phyloP scores from a whole-genome alignment of 2,329 filamentous ascomycete genomes.

The Lachnellula willkommii region DNA sequence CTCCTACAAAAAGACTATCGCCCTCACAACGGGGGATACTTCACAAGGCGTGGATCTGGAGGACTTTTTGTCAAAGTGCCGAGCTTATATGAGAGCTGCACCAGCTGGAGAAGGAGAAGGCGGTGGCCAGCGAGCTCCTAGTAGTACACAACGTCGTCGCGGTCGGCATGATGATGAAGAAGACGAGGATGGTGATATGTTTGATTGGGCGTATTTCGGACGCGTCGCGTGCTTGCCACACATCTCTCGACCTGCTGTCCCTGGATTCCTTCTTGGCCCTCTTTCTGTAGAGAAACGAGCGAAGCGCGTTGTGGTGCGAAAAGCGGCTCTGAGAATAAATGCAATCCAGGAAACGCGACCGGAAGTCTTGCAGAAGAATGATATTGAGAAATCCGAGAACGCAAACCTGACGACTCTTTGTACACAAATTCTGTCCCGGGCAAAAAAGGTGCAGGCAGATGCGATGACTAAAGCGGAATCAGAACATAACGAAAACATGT shows the following conservation, averaged over 20 bases:
- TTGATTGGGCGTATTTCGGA: constrained; percentile 84
- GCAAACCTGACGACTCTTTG: constrained; percentile 77
- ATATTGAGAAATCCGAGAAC: constrained; percentile 68
- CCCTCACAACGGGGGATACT: constrained; percentile 66
- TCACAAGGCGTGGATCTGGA: constrained; percentile 79
- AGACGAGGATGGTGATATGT: constrained; percentile 67
- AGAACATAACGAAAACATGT: constrained; percentile 42
- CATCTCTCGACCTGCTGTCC: constrained; percentile 68
- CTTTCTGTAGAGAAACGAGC: constrained; percentile 82
- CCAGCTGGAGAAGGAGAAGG: constrained; percentile 47
- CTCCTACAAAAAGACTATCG: constrained; percentile 70
- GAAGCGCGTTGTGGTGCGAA: constrained; percentile 65
- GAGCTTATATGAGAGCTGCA: constrained; percentile 75
- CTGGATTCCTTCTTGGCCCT: constrained; percentile 82
- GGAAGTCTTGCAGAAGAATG: constrained; percentile 67
- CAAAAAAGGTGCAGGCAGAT: constrained; percentile 46
- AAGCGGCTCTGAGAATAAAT: constrained; percentile 60
- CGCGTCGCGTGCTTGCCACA: constrained; percentile 68
- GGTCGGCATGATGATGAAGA: constrained; percentile 49
- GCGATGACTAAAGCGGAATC: constrained; percentile 43
- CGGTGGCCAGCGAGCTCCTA: constrained; percentile 45
- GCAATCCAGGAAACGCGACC: constrained; percentile 68
- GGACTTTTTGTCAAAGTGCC: constrained; percentile 86
- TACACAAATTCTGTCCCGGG: constrained; percentile 61
- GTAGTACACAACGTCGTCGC: constrained; percentile 35